These are phyloP conservation scores for Boletus sp. DNA, from an alignment of 1,284 basidiomycete genomes.

Conservation along the genomic window DNA sequence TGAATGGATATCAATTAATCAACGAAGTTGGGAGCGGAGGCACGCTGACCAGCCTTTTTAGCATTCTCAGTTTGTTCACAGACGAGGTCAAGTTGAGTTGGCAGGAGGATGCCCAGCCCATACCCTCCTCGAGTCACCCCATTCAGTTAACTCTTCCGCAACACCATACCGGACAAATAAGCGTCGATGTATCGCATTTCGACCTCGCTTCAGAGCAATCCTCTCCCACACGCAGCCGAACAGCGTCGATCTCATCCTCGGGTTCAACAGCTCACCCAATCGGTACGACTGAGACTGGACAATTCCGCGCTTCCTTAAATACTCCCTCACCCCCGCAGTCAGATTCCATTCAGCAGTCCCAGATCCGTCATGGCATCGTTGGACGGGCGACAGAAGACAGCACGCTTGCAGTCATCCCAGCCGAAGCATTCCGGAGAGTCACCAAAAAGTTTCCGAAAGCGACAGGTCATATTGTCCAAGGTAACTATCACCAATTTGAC, in stretches of 20 bases:
- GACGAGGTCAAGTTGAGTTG: conserved; percentile 94
- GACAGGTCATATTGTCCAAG: conserved; percentile 95
- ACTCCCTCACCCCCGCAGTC: conserved; percentile 24
- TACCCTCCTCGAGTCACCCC: conserved; percentile 19
- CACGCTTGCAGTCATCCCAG: conserved; percentile 97
- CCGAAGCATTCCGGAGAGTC: conserved; percentile 88
- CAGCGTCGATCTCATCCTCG: conserved; percentile 57
- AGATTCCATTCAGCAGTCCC: conserved; percentile 28
- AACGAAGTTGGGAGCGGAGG: conserved; percentile 95
- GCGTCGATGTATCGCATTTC: conserved; percentile 63
- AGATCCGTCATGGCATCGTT: conserved; percentile 61
- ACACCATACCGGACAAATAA: conserved; percentile 36
- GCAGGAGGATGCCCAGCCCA: conserved; percentile 54
- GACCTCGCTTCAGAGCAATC: conserved; percentile 41
- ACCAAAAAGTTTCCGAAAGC: conserved; percentile 97
- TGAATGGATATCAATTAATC: conserved; percentile 90
- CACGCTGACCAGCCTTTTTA: conserved; percentile 93
- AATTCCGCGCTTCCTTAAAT: conserved; percentile 11
- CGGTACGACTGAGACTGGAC: conserved; percentile 27
- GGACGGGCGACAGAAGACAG: conserved; percentile 92
- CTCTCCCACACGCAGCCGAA: conserved; percentile 36
- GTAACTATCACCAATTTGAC: conserved; percentile 34
- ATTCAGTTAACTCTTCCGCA: conserved; percentile 21
- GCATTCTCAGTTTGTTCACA: conserved; percentile 93
- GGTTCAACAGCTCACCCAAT: conserved; percentile 59